A percentile compares a stretch with the other conserved stretches of the same genome.
phyloP scores from a whole-genome alignment of 257 asterid species.

The Solanum lycopersicoides region DNA sequence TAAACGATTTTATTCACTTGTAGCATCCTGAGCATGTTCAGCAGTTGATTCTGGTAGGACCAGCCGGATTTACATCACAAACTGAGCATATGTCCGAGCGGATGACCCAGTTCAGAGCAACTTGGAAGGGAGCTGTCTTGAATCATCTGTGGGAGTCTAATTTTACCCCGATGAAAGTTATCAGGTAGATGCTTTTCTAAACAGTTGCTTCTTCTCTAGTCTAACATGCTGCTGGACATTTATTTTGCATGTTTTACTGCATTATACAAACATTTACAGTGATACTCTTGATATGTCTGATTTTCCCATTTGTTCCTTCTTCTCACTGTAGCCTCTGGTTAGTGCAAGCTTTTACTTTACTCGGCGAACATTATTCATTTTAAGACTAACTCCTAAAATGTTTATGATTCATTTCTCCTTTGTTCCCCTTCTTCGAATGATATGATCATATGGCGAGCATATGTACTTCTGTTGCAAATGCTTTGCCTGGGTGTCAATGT shows the following conservation, averaged over 20 bases:
- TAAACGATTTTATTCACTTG: slow-evolving; percentile 6
- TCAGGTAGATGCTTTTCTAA: slow-evolving; percentile 38
- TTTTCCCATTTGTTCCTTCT: not conserved
- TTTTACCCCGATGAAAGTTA: slow-evolving; percentile 79
- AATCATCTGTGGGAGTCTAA: slow-evolving; percentile 98
- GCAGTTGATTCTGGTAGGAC: slow-evolving; percentile 86
- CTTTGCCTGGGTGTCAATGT: not conserved
- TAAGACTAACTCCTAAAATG: not conserved
- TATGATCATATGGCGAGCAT: not conserved
- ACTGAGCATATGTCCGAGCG: slow-evolving; percentile 52
- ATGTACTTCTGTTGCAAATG: not conserved
- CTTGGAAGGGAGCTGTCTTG: slow-evolving; percentile 84
- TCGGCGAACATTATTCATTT: not conserved
- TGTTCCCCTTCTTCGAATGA: not conserved
- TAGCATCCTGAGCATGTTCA: slow-evolving; percentile 92
- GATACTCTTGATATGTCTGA: not conserved
- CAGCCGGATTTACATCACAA: slow-evolving; percentile 87
- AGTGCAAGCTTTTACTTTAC: not conserved
- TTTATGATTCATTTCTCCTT: not conserved
- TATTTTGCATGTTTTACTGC: not conserved
- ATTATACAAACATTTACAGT: not conserved
- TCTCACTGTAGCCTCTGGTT: not conserved
- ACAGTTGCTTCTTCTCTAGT: not conserved
- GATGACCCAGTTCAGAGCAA: slow-evolving; percentile 50
- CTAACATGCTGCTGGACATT: not conserved